phyloP scores from a whole-genome alignment of 306 rosid genomes.

The Cucurbita pepo region DNA sequence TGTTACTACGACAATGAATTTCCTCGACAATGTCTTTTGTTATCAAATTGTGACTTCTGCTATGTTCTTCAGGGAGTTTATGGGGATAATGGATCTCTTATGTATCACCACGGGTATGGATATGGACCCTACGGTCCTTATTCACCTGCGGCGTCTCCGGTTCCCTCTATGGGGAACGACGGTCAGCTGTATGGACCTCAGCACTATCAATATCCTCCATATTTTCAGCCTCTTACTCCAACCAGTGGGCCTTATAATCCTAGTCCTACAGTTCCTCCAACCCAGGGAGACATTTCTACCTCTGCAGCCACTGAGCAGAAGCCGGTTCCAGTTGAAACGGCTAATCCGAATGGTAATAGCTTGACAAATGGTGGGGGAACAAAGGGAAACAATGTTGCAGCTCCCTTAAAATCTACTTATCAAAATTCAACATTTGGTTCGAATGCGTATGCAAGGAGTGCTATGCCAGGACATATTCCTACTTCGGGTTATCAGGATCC shows the following conservation, averaged over 20 bases:
- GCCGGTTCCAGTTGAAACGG: slow-evolving; percentile 47
- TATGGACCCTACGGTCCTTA: slow-evolving; percentile 77
- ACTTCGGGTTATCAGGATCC: slow-evolving; percentile 74
- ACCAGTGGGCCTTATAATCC: slow-evolving; percentile 50
- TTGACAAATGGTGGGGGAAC: slow-evolving; percentile 29
- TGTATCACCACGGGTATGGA: slow-evolving; percentile 83
- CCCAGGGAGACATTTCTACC: slow-evolving; percentile 50
- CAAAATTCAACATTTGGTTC: slow-evolving; percentile 24
- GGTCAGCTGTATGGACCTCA: slow-evolving; percentile 93
- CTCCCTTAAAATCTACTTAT: slow-evolving; percentile 20
- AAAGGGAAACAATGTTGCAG: slow-evolving; percentile 39
- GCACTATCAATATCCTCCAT: slow-evolving; percentile 90
- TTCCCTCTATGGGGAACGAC: slow-evolving; percentile 87
- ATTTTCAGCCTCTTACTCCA: slow-evolving; percentile 74
- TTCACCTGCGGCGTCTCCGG: slow-evolving; percentile 88
- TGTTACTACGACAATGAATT: too few relatives aligned
- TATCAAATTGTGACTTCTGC: not conserved
- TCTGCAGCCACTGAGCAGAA: slow-evolving; percentile 61
- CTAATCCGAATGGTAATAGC: slow-evolving; percentile 47
- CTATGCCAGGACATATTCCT: slow-evolving; percentile 49
- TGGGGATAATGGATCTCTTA: slow-evolving; percentile 75
- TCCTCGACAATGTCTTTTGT: too few relatives aligned
- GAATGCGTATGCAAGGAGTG: slow-evolving; percentile 28
- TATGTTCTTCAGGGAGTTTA: slow-evolving; percentile 47
- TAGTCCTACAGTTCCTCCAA: slow-evolving; percentile 30